Percentiles rank a stretch among this genome's conserved stretches.
Conservation (phyloP, 768 basidiomycete species). For the Kwoniella europaea region DNA sequence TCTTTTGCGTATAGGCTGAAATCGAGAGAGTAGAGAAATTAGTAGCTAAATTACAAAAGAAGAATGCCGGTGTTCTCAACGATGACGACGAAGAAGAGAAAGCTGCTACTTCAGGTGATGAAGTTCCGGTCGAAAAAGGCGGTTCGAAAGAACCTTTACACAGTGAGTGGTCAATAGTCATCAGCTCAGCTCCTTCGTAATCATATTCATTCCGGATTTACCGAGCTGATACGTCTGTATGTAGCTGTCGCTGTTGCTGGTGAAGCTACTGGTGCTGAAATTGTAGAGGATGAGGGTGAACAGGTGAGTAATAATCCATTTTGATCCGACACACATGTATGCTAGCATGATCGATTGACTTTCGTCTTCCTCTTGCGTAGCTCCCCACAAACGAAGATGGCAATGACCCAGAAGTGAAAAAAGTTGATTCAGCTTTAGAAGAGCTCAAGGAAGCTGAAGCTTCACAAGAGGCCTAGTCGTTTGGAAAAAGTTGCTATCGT, state of each 20-base stretch:
- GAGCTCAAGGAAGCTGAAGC: slow-evolving; percentile 45
- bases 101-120: slow-evolving; percentile 27
- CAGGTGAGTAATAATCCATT: slow-evolving; percentile 35
- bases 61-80: slow-evolving; percentile 35
- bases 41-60: slow-evolving; percentile 56
- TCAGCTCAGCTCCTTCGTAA: no score
- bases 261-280: slow-evolving; percentile 40
- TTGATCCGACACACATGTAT: not conserved
- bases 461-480: slow-evolving; percentile 7
- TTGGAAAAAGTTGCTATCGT: not conserved
- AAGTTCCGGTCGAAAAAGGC: slow-evolving; percentile 26
- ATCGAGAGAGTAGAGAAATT: slow-evolving; percentile 56
- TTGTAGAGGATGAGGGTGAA: slow-evolving; percentile 46
- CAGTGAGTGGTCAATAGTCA: slow-evolving; percentile 38
- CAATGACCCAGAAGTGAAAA: slow-evolving; percentile 41
- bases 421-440: slow-evolving; percentile 48
- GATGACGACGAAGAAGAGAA: slow-evolving; percentile 33
- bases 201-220: not conserved
- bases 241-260: slow-evolving; percentile 51
- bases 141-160: slow-evolving; percentile 54
- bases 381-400: slow-evolving; percentile 38
- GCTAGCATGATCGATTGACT: not conserved
- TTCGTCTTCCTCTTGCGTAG: slow-evolving; percentile 4
- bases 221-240: not conserved
- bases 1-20: slow-evolving; percentile 40